Evolutionary conservation across 192 early-diverging fungal genomes (phyloP).

Genomic region (Chytriomyces confervae): DNA sequence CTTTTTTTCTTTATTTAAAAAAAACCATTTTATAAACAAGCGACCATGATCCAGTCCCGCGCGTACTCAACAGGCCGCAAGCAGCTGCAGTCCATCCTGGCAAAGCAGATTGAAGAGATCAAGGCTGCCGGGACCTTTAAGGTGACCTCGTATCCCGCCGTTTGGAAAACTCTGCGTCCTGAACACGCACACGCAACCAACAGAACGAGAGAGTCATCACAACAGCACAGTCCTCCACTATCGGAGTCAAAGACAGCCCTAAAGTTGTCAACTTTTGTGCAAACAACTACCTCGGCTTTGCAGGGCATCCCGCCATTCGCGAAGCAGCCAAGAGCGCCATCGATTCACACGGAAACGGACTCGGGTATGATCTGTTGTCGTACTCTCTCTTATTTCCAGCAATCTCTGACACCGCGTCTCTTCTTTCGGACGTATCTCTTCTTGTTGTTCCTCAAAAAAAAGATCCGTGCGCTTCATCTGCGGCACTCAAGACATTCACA

Average conservation of each 20-base stretch:
- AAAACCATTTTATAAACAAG: background rate
- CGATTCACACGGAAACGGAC: constrained; percentile 64
- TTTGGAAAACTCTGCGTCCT: background rate
- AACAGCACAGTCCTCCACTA: constrained; percentile 60
- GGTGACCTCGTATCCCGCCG: constrained; percentile 16
- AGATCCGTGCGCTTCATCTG: constrained; percentile 73
- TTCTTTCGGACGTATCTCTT: too few species aligned
- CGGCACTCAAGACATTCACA: constrained; percentile 74
- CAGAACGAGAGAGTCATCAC: constrained; percentile 64
- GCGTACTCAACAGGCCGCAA: constrained; percentile 21
- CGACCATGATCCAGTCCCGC: background rate
- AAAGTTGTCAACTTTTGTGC: constrained; percentile 71
- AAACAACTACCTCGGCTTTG: constrained; percentile 75
- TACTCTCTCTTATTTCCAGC: too few species aligned
- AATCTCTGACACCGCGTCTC: too few species aligned
- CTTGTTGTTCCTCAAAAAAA: too few species aligned
- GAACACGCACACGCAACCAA: background rate
- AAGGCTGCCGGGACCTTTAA: constrained; percentile 70
- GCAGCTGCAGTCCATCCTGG: constrained; percentile 33
- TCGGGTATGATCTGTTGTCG: constrained; percentile 36
- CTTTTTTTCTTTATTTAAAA: background rate
- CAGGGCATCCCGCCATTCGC: constrained; percentile 60
- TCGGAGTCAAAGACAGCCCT: constrained; percentile 51
- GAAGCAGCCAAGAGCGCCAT: constrained; percentile 58
- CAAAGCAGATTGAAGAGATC: constrained; percentile 58